These are phyloP conservation scores for Fragaria iinumae DNA, from an alignment of 306 rosid species.

Conservation along the genomic window DNA sequence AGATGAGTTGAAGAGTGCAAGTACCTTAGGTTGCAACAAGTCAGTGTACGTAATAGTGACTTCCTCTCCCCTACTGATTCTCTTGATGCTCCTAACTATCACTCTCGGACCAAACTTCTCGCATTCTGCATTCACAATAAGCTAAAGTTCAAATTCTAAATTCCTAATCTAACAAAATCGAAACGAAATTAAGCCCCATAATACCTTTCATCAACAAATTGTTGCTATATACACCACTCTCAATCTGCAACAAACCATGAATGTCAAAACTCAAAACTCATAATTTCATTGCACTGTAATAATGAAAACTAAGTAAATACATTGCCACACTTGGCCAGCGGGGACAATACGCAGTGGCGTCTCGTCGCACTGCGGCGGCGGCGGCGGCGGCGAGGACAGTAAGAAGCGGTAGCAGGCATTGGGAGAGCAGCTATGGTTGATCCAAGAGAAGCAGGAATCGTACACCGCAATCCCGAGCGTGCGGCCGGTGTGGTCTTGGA, in stretches of 20 bases:
- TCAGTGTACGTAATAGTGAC: conserved; percentile 76
- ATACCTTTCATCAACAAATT: conserved; percentile 45
- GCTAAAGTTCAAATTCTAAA: not conserved
- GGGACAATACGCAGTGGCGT: conserved; percentile 40
- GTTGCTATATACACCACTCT: conserved; percentile 34
- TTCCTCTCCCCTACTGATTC: conserved; percentile 60
- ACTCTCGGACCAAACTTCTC: conserved; percentile 58
- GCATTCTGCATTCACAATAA: conserved; percentile 14
- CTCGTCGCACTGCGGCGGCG: not conserved
- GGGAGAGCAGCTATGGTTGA: conserved; percentile 89
- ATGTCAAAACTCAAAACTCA: not conserved
- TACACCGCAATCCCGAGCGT: conserved; percentile 59
- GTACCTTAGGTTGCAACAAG: conserved; percentile 73
- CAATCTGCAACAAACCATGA: conserved; percentile 46
- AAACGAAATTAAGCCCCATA: not conserved
- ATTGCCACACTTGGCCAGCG: conserved; percentile 10
- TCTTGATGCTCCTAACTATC: conserved; percentile 70
- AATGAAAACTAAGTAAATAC: not conserved
- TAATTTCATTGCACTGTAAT: not conserved
- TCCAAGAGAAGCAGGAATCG: conserved; percentile 54
- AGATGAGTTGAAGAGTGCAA: not conserved
- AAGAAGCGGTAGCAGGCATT: conserved; percentile 55
- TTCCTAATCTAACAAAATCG: not conserved
- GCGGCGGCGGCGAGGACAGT: conserved; percentile 15
- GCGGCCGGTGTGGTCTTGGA: conserved; percentile 53